These are phyloP conservation scores for Xylaria nigripes DNA, from an alignment of 495 filamentous ascomycete genomes.

Conservation along the genomic window DNA sequence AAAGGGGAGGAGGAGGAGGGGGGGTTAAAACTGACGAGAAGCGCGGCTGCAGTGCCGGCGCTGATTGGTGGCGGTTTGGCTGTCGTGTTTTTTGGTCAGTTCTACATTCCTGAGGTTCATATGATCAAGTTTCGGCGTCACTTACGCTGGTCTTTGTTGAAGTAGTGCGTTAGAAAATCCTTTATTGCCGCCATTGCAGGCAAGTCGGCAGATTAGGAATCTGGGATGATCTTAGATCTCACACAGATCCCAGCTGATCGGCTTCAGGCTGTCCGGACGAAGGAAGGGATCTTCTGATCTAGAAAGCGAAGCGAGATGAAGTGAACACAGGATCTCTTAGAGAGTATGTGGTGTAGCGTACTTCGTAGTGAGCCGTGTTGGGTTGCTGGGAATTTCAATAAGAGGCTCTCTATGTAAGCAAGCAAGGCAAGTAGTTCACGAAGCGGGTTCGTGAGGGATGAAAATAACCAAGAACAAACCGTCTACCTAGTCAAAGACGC, in stretches of 20 bases:
- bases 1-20: background rate
- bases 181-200: constrained; percentile 22
- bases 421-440: too few species aligned
- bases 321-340: too few species aligned
- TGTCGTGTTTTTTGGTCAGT: constrained; percentile 19
- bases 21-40: constrained; percentile 21
- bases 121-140: background rate
- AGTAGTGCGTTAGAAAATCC: constrained; percentile 20
- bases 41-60: constrained; percentile 22
- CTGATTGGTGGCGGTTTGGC: constrained; percentile 30
- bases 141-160: constrained; percentile 25
- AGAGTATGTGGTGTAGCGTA: too few species aligned
- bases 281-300: background rate
- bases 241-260: background rate
- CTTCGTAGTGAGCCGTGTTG: too few species aligned
- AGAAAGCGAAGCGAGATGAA: background rate
- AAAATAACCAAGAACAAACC: too few species aligned
- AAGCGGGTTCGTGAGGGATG: too few species aligned
- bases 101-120: background rate
- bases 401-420: too few species aligned
- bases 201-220: background rate
- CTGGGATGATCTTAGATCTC: background rate
- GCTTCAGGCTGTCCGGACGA: background rate
- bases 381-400: too few species aligned
- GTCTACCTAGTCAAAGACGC: too few species aligned